A percentile compares a stretch with the other conserved stretches of the same genome.
Conservation (phyloP, 768 basidiomycete genomes). For the Leccinum imitatum region DNA sequence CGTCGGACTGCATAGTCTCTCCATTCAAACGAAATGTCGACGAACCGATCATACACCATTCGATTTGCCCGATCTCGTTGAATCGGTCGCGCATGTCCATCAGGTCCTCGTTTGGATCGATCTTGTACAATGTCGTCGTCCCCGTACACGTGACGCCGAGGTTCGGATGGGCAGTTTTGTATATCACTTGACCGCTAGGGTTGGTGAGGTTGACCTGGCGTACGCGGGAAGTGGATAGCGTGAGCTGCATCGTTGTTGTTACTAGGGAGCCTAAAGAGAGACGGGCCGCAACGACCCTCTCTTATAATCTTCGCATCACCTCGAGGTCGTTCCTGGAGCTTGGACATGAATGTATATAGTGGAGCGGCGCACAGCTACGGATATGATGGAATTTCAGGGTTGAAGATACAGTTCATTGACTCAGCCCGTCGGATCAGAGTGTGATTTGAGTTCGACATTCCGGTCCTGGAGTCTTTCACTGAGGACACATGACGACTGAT, state of each 20-base stretch:
- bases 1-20: conserved; percentile 21
- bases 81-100: conserved; percentile 29
- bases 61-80: conserved; percentile 33
- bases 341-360: neutral
- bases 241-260: conserved; percentile 17
- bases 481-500: too few species aligned
- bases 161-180: conserved; percentile 22
- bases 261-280: neutral
- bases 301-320: neutral
- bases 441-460: too few species aligned
- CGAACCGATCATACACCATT: conserved; percentile 28
- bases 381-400: neutral
- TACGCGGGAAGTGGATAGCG: conserved; percentile 19
- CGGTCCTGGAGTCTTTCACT: too few species aligned
- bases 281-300: neutral
- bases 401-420: too few species aligned
- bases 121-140: conserved; percentile 24
- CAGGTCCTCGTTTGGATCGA: conserved; percentile 16
- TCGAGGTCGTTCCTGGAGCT: too few species aligned
- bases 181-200: conserved; percentile 24
- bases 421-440: too few species aligned
- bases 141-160: neutral
- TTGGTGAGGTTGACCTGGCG: conserved; percentile 22
- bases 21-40: conserved; percentile 32
- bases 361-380: neutral